Evolutionary conservation across 805 yeast genomes (phyloP).

Genomic region (Candida chauliodis): DNA sequence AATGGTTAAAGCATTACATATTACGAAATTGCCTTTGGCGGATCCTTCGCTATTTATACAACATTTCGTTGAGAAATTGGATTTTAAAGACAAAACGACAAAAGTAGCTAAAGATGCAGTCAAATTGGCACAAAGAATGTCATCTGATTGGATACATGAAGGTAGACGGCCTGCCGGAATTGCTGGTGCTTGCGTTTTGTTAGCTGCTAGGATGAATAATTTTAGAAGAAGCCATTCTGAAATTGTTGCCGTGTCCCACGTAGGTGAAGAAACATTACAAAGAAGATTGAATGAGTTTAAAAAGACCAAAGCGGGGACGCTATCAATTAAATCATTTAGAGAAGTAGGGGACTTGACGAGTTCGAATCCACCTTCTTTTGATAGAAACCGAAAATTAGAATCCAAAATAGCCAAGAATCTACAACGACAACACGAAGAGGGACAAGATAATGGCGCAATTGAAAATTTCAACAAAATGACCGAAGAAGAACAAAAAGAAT

Average conservation of each 20-base stretch:
- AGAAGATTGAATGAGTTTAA: conserved; percentile 85
- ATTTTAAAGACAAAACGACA: conserved; percentile 68
- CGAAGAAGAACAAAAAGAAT: conserved; percentile 11
- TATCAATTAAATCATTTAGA: conserved; percentile 75
- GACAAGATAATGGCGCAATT: conserved; percentile 9
- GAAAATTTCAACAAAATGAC: conserved; percentile 1
- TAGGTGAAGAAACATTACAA: conserved; percentile 91
- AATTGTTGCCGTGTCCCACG: conserved; percentile 91
- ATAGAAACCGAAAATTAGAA: conserved; percentile 55
- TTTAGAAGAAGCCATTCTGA: conserved; percentile 89
- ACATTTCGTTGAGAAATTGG: conserved; percentile 85
- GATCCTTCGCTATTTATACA: conserved; percentile 94
- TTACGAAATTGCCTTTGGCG: conserved; percentile 75
- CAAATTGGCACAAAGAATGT: conserved; percentile 83
- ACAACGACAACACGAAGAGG: conserved; percentile 16
- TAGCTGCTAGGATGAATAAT: conserved; percentile 97
- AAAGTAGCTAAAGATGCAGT: conserved; percentile 87
- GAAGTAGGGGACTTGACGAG: conserved; percentile 32
- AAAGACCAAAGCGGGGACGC: conserved; percentile 65
- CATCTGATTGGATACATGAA: conserved; percentile 91
- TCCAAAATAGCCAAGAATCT: conserved; percentile 33
- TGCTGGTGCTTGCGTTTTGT: conserved; percentile 91
- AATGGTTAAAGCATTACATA: conserved; percentile 81
- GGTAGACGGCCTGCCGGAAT: conserved; percentile 98
- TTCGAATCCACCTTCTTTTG: conserved; percentile 82